Conservation (phyloP, 805 yeast genomes). For the Hanseniaspora hatyaiensis region DNA sequence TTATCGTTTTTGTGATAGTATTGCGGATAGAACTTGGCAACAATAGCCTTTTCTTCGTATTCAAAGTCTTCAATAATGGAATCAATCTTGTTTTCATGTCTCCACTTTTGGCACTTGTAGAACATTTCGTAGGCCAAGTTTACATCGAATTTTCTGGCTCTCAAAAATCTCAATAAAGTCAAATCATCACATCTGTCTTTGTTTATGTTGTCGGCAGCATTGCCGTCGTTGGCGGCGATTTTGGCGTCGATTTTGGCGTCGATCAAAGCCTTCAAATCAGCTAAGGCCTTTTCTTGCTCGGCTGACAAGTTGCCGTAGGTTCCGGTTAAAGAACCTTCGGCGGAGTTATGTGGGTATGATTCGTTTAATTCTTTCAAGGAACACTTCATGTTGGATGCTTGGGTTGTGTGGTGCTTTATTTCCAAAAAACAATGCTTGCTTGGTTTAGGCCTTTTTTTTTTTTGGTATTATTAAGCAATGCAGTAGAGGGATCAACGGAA, state of each 20-base stretch:
- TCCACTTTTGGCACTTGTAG: conserved; percentile 81
- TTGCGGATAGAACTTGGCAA: conserved; percentile 86
- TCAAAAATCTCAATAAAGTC: conserved; percentile 66
- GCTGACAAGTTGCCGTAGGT: conserved; percentile 69
- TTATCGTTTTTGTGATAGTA: conserved; percentile 94
- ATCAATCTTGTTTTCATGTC: conserved; percentile 74
- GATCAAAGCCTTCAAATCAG: conserved; percentile 46
- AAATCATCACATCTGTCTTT: conserved; percentile 72
- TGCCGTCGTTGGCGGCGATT: conserved; percentile 40
- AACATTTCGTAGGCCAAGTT: conserved; percentile 71
- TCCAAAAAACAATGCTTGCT: conserved; percentile 1
- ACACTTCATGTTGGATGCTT: conserved; percentile 5
- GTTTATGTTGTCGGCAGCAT: conserved; percentile 6
- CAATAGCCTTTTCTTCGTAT: conserved; percentile 83
- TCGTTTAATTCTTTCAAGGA: conserved; percentile 29
- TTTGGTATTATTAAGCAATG: too few relatives aligned
- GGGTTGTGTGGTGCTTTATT: too few relatives aligned
- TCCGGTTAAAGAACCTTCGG: conserved; percentile 57
- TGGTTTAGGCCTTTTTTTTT: too few relatives aligned
- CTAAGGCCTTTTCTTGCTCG: conserved; percentile 51
- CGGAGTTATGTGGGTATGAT: conserved; percentile 61
- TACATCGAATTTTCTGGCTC: conserved; percentile 91
- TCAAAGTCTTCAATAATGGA: conserved; percentile 78
- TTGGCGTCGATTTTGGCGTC: conserved; percentile 51
- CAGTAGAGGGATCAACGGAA: too few relatives aligned